These are phyloP conservation scores for Leccinum obscurum DNA, from an alignment of 768 basidiomycete species.

Conservation along the genomic window DNA sequence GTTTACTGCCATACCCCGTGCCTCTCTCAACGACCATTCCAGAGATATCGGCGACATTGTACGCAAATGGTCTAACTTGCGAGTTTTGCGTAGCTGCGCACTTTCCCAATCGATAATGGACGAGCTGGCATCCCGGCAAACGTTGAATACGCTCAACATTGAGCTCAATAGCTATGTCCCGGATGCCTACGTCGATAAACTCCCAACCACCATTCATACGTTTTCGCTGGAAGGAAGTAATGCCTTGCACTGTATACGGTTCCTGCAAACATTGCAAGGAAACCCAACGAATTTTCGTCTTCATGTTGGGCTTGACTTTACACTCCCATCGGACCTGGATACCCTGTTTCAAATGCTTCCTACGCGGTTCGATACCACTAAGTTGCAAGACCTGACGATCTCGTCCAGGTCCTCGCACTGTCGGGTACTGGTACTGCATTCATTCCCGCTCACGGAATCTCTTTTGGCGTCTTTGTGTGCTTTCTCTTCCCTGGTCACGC, in stretches of 20 bases:
- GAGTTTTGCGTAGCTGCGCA: slow-evolving; percentile 6
- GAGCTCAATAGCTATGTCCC: slow-evolving; percentile 5
- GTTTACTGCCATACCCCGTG: slow-evolving; percentile 9
- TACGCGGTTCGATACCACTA: slow-evolving; percentile 1
- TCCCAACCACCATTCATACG: slow-evolving; percentile 9
- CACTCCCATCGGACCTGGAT: slow-evolving; percentile 6
- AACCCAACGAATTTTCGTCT: slow-evolving; percentile 1
- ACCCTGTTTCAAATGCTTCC: slow-evolving; percentile 11
- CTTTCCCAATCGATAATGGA: slow-evolving; percentile 16
- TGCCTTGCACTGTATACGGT: slow-evolving; percentile 9
- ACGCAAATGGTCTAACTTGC: slow-evolving; percentile 10
- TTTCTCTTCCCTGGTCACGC: slow-evolving; percentile 6
- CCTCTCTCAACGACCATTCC: slow-evolving; percentile 9
- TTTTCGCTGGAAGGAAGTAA: slow-evolving; percentile 13
- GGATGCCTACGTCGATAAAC: neutral
- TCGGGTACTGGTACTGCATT: neutral
- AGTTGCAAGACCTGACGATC: slow-evolving; percentile 4
- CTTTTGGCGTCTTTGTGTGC: slow-evolving; percentile 8
- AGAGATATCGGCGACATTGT: slow-evolving; percentile 14
- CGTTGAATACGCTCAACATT: slow-evolving; percentile 13
- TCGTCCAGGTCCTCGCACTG: slow-evolving; percentile 7
- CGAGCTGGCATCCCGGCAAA: slow-evolving; percentile 1
- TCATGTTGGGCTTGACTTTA: slow-evolving; percentile 4
- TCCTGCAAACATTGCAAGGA: slow-evolving; percentile 11
- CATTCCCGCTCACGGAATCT: slow-evolving; percentile 3